Evolutionary conservation across 2,329 filamentous ascomycete species (phyloP), one percentile per base, ranked within the genome.

Genomic region (Beauveria medogensis): DNA sequence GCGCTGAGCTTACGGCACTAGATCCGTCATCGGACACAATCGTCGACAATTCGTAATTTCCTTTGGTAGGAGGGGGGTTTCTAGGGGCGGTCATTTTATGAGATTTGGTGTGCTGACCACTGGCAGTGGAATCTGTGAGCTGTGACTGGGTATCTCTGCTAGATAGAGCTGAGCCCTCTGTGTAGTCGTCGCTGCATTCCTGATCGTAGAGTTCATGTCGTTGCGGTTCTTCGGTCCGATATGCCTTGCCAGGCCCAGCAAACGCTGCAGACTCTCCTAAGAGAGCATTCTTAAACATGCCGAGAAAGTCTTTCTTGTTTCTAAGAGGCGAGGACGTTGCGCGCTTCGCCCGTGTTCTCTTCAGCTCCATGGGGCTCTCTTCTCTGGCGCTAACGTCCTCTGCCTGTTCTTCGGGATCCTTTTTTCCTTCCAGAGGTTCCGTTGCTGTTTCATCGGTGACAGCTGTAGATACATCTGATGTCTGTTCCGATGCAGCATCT

Each of bases 281-380:
- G 66, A 88, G 87, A 3, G 84, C 85, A 63, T 85, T 83, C 59
- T 81, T 82, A 9, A 88, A 71, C 51, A 80, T 78, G 46, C 85
- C 84, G 24, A 84, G 78, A 59, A 87, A 76, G 0, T 80, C 80
- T 41, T 76, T 77, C 67, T 81, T 85, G 2, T 67, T 71, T 0
- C 81, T 86, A 7, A 77, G 58, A 1, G 82, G 78, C 6, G 82
- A 79, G 1, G 80, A 73, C 2, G 75, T 67, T 62, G 69, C 76
- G 64, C 82, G 78, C 34, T 80, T 85, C 24, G 85, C 84, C 48
- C 78, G 77, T 53, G 80, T 83, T 66, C 85, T 78, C 70, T 78
- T 83, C 28, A 87, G 70, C 1, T 78, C 77, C 2, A 69, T 69
- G 3, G 76, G 73, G 5, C 71, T 69, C 6, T 71, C 22, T 20